Evolutionary conservation across 2,329 filamentous ascomycete genomes (phyloP), one percentile per base, ranked within the genome.

Genomic region (Metarhizium sp.): DNA sequence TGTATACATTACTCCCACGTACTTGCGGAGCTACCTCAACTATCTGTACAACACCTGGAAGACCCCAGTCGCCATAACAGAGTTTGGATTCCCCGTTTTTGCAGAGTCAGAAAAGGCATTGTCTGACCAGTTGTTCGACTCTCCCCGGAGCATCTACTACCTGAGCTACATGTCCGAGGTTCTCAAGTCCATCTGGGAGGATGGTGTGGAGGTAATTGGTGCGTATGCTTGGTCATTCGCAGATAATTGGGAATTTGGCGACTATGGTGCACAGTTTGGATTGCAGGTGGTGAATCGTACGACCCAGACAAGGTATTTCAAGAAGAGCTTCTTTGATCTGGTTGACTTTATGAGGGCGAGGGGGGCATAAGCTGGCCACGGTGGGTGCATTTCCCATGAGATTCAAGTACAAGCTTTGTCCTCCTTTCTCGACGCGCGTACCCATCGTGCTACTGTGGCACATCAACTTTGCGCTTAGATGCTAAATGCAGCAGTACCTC

Each of bases 11-110:
- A 78, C 82, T 0, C 82, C 81, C 0, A 73, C 72, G 2, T 84
- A 81, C 59, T 73, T 86, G n/a, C 74, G 79, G 53, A 73, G 71
- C 53, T 78, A 79, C 58, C 70, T 82, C 4, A 76, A 71, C 59
- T 85, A 84, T 61, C 67, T 86, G 2, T 81, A 76, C 72, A 83
- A 83, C 64, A 83, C 78, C 0, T 86, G 77, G 71, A 73, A 67
- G 36, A 63, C 66, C 0, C 77, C 78, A 0, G 69, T 79, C 7
- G 69, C 71, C 25, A 67, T 83, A 5, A 73, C 75, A 6, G 81
- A 85, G 62, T 83, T 83, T 58, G 81, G 81, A 0, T 84, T 81
- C 62, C 77, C 79, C 4, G 73, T 80, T 0, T 79, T 74, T 51
- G 73, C 62, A 8, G 79, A 81, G 60, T 67, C 67, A 3, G 61